Conservation (phyloP, 2,329 filamentous ascomycete genomes). For the Cryoendolithus antarcticus region DNA sequence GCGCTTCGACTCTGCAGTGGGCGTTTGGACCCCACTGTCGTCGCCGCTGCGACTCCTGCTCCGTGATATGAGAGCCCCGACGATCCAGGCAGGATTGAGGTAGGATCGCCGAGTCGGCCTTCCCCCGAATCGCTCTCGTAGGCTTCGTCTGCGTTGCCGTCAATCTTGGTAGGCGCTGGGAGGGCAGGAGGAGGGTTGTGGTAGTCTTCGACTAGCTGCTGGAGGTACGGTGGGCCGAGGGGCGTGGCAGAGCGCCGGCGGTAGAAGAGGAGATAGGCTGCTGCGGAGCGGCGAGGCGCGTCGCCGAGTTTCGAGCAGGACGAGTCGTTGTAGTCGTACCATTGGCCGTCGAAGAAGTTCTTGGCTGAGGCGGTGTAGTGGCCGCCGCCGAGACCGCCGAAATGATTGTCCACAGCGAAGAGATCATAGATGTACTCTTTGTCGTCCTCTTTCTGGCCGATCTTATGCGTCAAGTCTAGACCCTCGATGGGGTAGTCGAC, state of each 20-base stretch:
- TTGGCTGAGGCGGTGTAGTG: conserved; percentile 93
- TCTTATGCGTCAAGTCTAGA: conserved; percentile 67
- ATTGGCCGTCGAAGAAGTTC: conserved; percentile 77
- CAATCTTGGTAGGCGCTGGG: too few species aligned
- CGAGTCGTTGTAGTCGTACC: conserved; percentile 88
- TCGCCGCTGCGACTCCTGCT: conserved; percentile 40
- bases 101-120: conserved; percentile 65
- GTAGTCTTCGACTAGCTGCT: conserved; percentile 55
- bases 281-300: conserved; percentile 38
- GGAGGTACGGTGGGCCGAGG: conserved; percentile 67
- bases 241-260: conserved; percentile 65
- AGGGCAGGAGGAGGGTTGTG: conserved; percentile 36
- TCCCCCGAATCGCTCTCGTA: conserved; percentile 54
- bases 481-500: conserved; percentile 88
- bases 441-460: conserved; percentile 66
- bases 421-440: conserved; percentile 83
- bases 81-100: conserved; percentile 78
- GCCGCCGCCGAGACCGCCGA: conserved; percentile 80
- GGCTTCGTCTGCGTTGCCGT: conserved; percentile 27
- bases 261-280: conserved; percentile 92
- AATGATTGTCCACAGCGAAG: conserved; percentile 93
- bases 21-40: conserved; percentile 4
- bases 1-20: neutral
- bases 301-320: conserved; percentile 10
- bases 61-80: conserved; percentile 69